Base-by-base conservation (phyloP, 1,284 basidiomycete species). In the Pascua guehoae region DNA sequence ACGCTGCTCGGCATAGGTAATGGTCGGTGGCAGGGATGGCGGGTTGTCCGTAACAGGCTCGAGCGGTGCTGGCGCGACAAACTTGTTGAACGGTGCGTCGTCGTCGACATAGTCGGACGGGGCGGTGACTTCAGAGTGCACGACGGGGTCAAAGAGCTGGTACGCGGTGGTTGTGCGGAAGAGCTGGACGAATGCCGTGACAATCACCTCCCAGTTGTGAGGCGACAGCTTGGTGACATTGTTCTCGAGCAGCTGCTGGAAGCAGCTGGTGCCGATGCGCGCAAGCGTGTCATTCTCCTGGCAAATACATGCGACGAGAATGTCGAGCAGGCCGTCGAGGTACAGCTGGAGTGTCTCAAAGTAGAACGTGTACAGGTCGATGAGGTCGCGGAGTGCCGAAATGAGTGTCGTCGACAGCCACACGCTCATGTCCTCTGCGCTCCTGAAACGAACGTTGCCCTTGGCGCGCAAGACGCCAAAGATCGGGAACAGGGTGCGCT, bases 391-490 rank as follows among this genome's bases (percentile, higher is more conserved):
- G 56, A 99, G 82, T 1, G 96, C 96, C 73, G 98, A 95, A 55
- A 99, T 98, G 88, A 99, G 94, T 1, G 96, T 99, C 9, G 96
- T 98, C 45, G 93, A 97, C 48, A 99, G 79, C 96, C 96, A 99
- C 14, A 99, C 94, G 68, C 92, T 96, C 92, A 98, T 96, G 69
- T 98, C 96, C 73, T 98, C 96, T 70, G 97, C 91, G 2, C 91
- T 94, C 71, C 83, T 90, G 81, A 98, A 98, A 36, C 93, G 85
- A 39, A 98, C 78, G 73, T 97, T 94, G 24, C 78, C 74, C 39
- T 78, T 75, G 42, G 65, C 66, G 39, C 69, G 79, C 86, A 99
- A 82, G 49, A 98, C 92, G 4, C 92, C 89, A 73, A 99, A 99
- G 68, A 99, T 99, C 1, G 96, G 96, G 85, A 99, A 98, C 49